Base-by-base conservation (phyloP, 352 stramenopile species). In the Phytopythium boreale region DNA sequence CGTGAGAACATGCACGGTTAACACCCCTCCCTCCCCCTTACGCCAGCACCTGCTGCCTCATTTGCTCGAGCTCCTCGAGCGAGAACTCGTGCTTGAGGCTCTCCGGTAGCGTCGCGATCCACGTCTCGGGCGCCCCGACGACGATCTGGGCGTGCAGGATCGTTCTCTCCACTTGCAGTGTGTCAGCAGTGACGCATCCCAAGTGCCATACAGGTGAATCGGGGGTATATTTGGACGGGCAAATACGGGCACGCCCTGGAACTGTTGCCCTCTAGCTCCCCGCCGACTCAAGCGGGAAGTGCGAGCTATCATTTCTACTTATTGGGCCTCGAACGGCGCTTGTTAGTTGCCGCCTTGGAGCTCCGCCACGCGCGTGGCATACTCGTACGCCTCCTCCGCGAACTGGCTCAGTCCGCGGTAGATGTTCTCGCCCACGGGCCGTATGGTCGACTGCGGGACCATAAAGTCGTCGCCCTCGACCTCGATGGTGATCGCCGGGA, bases 41-140 rank as follows among this genome's bases (percentile, higher is more conserved):
- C 27, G n/a, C 22, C 50, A 43, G 19, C 24, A 57, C 81, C 77
- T 90, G 81, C 41, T 88, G 68, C 46, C 75, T 66, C 77, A 90
- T 88, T 65, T 90, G 79, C 60, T 82, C 74, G 2, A 90, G 72
- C 62, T 90, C 81, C 46, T 88, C 75, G 31, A 62, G 37, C 5
- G 81, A 87, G 46, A 88, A 90, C 62, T 90, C 81, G 72, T 85
- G 79, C 50, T 77, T 76, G 27, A 90, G 74, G 43, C 81, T 88
- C 52, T 84, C 70, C 1, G 79, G 79, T 0, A 90, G 69, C 52
- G 58, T 47, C 2, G 68, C 22, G 36, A 89, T 84, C 80, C 80
- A 89, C 26, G 74, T 74, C 26, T 87, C 77, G 9, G 64, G 43
- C 4, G 56, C 49, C 4, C 52, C 69, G 24, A 87, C 62, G 20